A percentile compares a stretch with the other conserved stretches of the same genome.
Conservation (phyloP, 305 asterid species). For the Vinca major region DNA sequence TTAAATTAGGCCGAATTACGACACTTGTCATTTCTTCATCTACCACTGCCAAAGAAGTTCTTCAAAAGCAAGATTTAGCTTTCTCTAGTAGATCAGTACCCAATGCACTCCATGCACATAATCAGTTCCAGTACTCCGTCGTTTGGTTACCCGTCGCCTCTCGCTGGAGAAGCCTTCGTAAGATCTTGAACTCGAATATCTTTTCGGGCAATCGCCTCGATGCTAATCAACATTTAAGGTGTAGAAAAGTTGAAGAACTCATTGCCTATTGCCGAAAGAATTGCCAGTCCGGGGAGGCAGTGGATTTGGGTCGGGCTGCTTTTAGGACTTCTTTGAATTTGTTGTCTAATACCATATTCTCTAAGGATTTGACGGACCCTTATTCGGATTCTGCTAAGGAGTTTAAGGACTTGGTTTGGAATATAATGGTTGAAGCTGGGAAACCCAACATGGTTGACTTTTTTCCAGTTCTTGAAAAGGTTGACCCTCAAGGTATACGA, state of each 20-base stretch:
- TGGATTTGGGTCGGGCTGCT: constrained; percentile 25
- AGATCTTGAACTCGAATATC: constrained; percentile 29
- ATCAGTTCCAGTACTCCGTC: constrained; percentile 18
- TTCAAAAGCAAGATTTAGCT: constrained; percentile 32
- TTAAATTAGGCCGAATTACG: constrained; percentile 27
- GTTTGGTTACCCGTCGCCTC: constrained; percentile 24
- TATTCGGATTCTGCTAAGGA: constrained; percentile 27
- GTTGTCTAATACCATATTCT: constrained; percentile 28
- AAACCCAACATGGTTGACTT: constrained; percentile 27
- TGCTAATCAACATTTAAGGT: constrained; percentile 21
- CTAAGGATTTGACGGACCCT: constrained; percentile 26
- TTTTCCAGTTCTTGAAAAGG: constrained; percentile 20
- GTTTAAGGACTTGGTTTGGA: constrained; percentile 22
- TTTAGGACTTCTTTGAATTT: constrained; percentile 26
- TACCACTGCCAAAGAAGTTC: constrained; percentile 22
- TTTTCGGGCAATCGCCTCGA: constrained; percentile 34
- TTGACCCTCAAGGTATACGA: constrained; percentile 40
- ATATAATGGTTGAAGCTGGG: constrained; percentile 22
- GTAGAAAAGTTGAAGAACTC: constrained; percentile 19
- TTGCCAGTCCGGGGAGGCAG: constrained; percentile 16
- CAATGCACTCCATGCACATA: constrained; percentile 29
- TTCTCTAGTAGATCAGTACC: constrained; percentile 25
- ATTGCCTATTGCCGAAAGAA: constrained; percentile 19
- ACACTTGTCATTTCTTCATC: constrained; percentile 33
- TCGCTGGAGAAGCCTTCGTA: constrained; percentile 33